Percentiles rank a stretch among this genome's conserved stretches.
These are phyloP conservation scores for Lactarius hatsudake DNA, from an alignment of 768 basidiomycete species.

Conservation along the genomic window DNA sequence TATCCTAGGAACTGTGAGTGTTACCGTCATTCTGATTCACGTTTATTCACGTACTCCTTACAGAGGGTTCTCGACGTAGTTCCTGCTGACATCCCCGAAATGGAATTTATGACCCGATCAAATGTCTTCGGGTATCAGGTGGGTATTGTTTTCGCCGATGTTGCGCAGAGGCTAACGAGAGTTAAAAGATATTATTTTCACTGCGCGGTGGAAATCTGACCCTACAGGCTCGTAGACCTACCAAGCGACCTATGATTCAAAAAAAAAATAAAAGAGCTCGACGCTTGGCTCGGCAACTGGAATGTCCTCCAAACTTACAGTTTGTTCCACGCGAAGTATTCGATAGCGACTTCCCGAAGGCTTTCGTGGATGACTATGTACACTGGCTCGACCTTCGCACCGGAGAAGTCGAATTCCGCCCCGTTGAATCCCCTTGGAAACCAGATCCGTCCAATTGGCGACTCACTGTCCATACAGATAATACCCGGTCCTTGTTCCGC, in stretches of 20 bases:
- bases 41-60: neutral
- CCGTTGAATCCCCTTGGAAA: slow-evolving; percentile 28
- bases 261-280: too few relatives aligned
- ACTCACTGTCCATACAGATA: neutral
- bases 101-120: neutral
- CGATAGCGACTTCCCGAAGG: slow-evolving; percentile 33
- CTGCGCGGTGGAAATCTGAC: neutral
- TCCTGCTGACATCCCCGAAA: too few relatives aligned
- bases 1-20: slow-evolving; percentile 1
- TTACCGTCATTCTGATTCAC: neutral
- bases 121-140: neutral
- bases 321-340: slow-evolving; percentile 36
- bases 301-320: slow-evolving; percentile 21
- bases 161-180: neutral
- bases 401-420: slow-evolving; percentile 32
- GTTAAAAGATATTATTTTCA: neutral
- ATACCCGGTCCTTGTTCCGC: neutral
- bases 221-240: neutral
- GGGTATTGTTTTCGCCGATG: neutral
- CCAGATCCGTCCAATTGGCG: neutral
- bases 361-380: slow-evolving; percentile 19
- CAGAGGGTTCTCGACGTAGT: neutral
- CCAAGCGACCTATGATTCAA: too few relatives aligned
- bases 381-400: slow-evolving; percentile 38
- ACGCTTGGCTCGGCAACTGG: too few relatives aligned